Evolutionary conservation across 148 eudicot species (phyloP).

Genomic region (Heliosperma pusillum): DNA sequence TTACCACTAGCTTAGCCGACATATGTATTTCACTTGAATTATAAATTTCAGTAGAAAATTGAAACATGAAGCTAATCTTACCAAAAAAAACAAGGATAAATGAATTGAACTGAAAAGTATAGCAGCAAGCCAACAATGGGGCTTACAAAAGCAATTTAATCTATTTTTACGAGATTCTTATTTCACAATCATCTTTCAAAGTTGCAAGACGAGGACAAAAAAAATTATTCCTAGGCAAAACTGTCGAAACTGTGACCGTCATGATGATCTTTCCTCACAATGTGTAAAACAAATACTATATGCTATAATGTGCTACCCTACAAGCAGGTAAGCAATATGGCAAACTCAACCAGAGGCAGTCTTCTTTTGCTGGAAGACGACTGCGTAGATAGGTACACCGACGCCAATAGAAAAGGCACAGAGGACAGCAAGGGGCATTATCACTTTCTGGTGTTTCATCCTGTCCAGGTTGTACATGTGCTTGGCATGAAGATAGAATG

Average conservation of each 20-base stretch:
- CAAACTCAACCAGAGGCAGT: slow-evolving; percentile 55
- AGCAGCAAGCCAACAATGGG: not conserved
- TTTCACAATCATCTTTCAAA: slow-evolving; percentile 18
- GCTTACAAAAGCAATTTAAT: not conserved
- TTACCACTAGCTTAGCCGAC: no score
- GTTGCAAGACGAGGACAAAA: slow-evolving; percentile 7
- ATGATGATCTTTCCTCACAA: not conserved
- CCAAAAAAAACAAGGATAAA: not conserved
- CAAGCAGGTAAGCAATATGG: slow-evolving; percentile 7
- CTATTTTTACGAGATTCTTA: slow-evolving; percentile 10
- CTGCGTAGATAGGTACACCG: slow-evolving; percentile 74
- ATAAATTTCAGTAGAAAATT: no score
- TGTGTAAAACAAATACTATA: no score
- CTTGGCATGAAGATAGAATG: slow-evolving; percentile 76
- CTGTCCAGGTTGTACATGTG: slow-evolving; percentile 99
- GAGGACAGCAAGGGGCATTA: slow-evolving; percentile 56
- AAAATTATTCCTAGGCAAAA: slow-evolving; percentile 4
- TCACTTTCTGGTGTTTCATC: slow-evolving; percentile 73
- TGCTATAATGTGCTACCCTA: not conserved
- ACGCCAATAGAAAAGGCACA: slow-evolving; percentile 74
- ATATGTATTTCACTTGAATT: no score
- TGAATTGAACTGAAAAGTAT: slow-evolving; percentile 3
- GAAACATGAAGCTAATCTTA: not conserved
- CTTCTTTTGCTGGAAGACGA: slow-evolving; percentile 88
- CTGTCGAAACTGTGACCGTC: slow-evolving; percentile 12